Evolutionary conservation across 345 rosid species (phyloP), one percentile per base, ranked within the genome.

Genomic region (Eucalyptus cloeziana): DNA sequence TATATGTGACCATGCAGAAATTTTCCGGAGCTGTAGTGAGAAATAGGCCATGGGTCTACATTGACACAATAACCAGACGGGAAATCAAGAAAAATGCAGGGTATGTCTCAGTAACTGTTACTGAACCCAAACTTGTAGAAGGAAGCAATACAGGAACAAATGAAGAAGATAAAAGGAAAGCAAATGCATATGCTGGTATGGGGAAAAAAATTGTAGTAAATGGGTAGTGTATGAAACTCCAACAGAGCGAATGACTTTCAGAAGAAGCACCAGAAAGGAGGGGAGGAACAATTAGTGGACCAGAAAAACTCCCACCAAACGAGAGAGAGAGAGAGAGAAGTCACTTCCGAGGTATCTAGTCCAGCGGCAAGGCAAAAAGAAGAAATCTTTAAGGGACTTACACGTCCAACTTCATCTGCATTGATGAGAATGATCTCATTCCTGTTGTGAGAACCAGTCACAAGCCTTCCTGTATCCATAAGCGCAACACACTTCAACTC

Each of bases 401-500:
- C 99, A 91, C 96, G 88, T 37, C 94, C 94, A 89, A 90, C 91
- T 64, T 95, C 99, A 87, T 96, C 99, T 44, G 96, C 97, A 92
- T 95, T 95, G 90, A 96, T 96, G 86, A 97, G 94, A 83, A 97
- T 91, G 89, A 97, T 95, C 98, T 97, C 99, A 71, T 97, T 97
- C 90, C 99, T 92, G 49, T 95, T 96, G 90, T 97, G 99, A 90
- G 99, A 97, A 91, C 99, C 99, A n/a, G 99, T 98, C 86, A 97
- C 89, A 25, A 97, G 99, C 91, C 85, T 93, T 94, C 99, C 96
- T 96, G 40, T 47, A 58, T 67, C 50, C 86, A 49, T 76, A 7
- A 52, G 67, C 40, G 58, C 22, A 37, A 37, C 83, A 40, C 85
- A 2, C 85, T 10, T 9, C 85, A 11, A 76, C 85, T 76, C 85